Percentiles rank a stretch among this genome's conserved stretches.
Evolutionary conservation across 2,329 filamentous ascomycete genomes (phyloP).

Genomic region (Rhinocladiella mackenziei): DNA sequence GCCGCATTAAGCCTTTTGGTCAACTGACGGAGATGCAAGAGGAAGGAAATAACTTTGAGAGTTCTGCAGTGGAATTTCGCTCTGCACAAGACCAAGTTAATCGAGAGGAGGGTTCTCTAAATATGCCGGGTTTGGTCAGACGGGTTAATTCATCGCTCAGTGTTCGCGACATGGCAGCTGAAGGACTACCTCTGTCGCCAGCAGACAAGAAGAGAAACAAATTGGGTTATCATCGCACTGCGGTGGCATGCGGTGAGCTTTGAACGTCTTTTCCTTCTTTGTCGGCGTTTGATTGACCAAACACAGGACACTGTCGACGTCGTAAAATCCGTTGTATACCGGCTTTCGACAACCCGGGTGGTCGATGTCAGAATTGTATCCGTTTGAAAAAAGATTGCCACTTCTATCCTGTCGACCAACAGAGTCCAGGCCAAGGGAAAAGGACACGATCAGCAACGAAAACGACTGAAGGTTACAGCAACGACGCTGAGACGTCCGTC

Average conservation of each 20-base stretch:
- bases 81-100: conserved; percentile 4
- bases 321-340: conserved; percentile 91
- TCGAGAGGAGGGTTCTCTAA: conserved; percentile 6
- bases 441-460: conserved; percentile 45
- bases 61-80: conserved; percentile 4
- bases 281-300: conserved; percentile 12
- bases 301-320: conserved; percentile 78
- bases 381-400: conserved; percentile 90
- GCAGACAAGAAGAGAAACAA: conserved; percentile 78
- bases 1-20: conserved; percentile 4
- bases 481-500: conserved; percentile 43
- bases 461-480: conserved; percentile 39
- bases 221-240: conserved; percentile 90
- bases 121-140: conserved; percentile 32
- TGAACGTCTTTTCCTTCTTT: conserved; percentile 1
- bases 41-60: conserved; percentile 12
- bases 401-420: conserved; percentile 84
- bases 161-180: conserved; percentile 41
- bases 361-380: conserved; percentile 87
- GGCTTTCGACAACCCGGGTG: conserved; percentile 65
- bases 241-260: conserved; percentile 87
- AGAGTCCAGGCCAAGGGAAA: conserved; percentile 50
- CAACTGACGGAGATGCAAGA: conserved; percentile 17
- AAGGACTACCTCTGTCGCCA: conserved; percentile 37
- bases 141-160: conserved; percentile 47